phyloP scores from a whole-genome alignment of 768 basidiomycete species.

The Daedaleopsis nitida region DNA sequence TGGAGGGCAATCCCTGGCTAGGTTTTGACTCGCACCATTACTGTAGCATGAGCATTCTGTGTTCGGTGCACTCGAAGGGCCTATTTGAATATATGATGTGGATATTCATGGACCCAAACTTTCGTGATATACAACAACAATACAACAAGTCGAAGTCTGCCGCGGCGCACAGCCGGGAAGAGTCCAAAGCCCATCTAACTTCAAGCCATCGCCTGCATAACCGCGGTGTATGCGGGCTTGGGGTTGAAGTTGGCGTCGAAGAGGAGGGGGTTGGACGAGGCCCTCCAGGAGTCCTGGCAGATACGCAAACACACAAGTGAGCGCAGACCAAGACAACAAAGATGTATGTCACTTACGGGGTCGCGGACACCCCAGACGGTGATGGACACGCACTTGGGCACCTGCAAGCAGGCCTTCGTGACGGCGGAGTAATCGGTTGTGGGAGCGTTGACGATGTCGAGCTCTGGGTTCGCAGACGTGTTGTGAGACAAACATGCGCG shows the following conservation, averaged over 20 bases:
- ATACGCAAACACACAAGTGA: neutral
- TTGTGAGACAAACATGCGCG: neutral
- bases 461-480: constrained; percentile 14
- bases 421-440: constrained; percentile 48
- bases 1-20: too few species aligned
- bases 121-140: neutral
- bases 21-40: too few species aligned
- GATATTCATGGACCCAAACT: neutral
- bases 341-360: constrained; percentile 27
- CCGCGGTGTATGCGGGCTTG: constrained; percentile 40
- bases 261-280: constrained; percentile 44
- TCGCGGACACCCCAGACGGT: constrained; percentile 54
- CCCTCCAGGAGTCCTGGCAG: constrained; percentile 47
- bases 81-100: neutral
- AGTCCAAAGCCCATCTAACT: neutral
- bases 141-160: neutral
- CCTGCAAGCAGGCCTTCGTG: constrained; percentile 46
- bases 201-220: constrained; percentile 30
- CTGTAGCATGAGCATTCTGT: neutral
- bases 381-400: constrained; percentile 46
- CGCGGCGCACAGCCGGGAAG: neutral
- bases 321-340: neutral
- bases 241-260: constrained; percentile 49
- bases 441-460: constrained; percentile 29
- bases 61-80: neutral